These are phyloP conservation scores for Yamadazyma songkhlaensis DNA, from an alignment of 1,139 yeast genomes.

Conservation along the genomic window DNA sequence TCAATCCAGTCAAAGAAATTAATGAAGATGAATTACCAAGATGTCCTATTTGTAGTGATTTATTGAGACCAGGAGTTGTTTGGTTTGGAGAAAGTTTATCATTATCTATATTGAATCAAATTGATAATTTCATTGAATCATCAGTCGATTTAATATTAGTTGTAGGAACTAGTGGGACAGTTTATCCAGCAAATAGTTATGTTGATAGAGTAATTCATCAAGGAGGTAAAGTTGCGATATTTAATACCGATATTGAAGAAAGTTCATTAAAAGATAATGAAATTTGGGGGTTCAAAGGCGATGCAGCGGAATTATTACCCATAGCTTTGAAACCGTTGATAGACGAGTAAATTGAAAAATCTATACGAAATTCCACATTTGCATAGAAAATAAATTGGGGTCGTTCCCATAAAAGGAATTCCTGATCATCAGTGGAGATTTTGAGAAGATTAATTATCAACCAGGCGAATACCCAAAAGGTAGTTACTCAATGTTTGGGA, in stretches of 20 bases:
- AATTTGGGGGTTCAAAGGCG: slow-evolving; percentile 76
- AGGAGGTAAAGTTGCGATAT: slow-evolving; percentile 83
- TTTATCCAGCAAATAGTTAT: slow-evolving; percentile 90
- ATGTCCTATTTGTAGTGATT: slow-evolving; percentile 65
- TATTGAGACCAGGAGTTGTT: slow-evolving; percentile 83
- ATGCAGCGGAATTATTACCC: slow-evolving; percentile 73
- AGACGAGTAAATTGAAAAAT: slow-evolving; percentile 13
- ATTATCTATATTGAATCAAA: slow-evolving; percentile 53
- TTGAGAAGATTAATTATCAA: no score
- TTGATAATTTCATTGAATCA: slow-evolving; percentile 68
- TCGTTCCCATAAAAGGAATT: no score
- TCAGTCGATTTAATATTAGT: slow-evolving; percentile 73
- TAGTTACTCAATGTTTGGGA: no score
- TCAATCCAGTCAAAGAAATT: slow-evolving; percentile 46
- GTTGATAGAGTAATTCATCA: slow-evolving; percentile 69
- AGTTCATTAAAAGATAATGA: slow-evolving; percentile 40
- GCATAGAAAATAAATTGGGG: no score
- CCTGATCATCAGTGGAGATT: no score
- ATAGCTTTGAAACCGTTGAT: slow-evolving; percentile 56
- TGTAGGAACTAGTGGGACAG: slow-evolving; percentile 80
- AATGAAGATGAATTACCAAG: slow-evolving; percentile 58
- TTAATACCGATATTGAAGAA: slow-evolving; percentile 64
- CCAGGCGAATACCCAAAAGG: no score
- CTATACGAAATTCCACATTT: no score
- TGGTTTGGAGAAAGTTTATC: slow-evolving; percentile 92